Percentiles rank a stretch among this genome's conserved stretches.
These are phyloP conservation scores for Mycena venus DNA, from an alignment of 768 basidiomycete species.

Conservation along the genomic window DNA sequence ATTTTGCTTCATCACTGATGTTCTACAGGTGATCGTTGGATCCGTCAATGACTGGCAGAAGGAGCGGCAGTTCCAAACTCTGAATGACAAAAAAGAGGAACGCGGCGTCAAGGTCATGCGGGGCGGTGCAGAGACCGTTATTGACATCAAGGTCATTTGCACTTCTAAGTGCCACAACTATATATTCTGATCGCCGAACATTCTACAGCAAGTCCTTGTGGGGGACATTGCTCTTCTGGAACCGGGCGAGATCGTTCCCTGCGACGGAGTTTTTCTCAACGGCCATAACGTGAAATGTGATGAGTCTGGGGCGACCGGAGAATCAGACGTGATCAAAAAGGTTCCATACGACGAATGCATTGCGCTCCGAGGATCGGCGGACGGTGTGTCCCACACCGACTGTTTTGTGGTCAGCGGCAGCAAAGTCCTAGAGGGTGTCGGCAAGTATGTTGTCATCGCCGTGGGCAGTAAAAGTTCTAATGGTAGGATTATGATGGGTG, in stretches of 20 bases:
- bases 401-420: constrained; percentile 93
- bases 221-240: constrained; percentile 94
- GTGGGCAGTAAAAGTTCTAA: constrained; percentile 96
- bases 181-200: constrained; percentile 30
- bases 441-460: constrained; percentile 91
- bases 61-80: constrained; percentile 92
- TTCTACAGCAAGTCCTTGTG: constrained; percentile 86
- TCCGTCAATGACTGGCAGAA: constrained; percentile 99
- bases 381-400: constrained; percentile 71
- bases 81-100: constrained; percentile 97
- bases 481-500: constrained; percentile 98
- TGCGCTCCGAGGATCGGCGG: constrained; percentile 58
- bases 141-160: constrained; percentile 74
- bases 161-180: not conserved
- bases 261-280: constrained; percentile 93
- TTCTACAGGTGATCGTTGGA: constrained; percentile 82
- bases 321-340: constrained; percentile 96
- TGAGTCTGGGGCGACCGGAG: constrained; percentile 96
- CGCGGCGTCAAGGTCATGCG: constrained; percentile 90
- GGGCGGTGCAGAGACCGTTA: constrained; percentile 73
- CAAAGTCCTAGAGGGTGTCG: constrained; percentile 96
- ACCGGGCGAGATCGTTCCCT: constrained; percentile 96
- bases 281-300: constrained; percentile 97
- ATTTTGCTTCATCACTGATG: constrained; percentile 25
- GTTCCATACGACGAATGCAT: constrained; percentile 83